Evolutionary conservation across 371 early-diverging fungal species (phyloP).

Genomic region (Dipsacomyces acuminosporus): DNA sequence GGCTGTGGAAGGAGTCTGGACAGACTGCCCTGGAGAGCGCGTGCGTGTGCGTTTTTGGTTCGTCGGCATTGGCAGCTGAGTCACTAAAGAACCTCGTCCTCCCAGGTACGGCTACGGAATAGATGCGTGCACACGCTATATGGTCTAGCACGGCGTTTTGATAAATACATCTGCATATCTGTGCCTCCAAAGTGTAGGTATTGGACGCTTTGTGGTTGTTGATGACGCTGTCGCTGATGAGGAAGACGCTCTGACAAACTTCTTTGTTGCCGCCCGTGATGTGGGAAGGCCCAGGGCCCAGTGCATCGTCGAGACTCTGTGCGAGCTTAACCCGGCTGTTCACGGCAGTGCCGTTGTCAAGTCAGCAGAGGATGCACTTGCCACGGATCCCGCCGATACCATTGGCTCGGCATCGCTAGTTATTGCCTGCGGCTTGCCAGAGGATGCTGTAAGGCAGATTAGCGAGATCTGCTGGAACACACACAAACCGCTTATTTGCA

Average conservation of each 20-base stretch:
- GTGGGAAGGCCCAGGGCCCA: conserved; percentile 66
- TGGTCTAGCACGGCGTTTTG: too few species aligned
- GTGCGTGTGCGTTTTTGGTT: conserved; percentile 77
- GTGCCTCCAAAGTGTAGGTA: too few species aligned
- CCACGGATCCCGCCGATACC: conserved; percentile 7
- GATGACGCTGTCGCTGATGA: conserved; percentile 63
- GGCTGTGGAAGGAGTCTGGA: conserved; percentile 90
- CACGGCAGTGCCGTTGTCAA: conserved; percentile 47
- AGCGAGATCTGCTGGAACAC: conserved; percentile 57
- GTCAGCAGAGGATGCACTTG: conserved; percentile 36
- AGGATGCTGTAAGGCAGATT: conserved; percentile 53
- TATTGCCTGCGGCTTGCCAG: conserved; percentile 62
- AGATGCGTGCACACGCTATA: not conserved
- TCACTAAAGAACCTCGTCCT: conserved; percentile 89
- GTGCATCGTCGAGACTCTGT: conserved; percentile 58
- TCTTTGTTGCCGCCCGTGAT: conserved; percentile 69
- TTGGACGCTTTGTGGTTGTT: conserved; percentile 79
- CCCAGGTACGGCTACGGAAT: conserved; percentile 64
- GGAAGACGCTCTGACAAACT: conserved; percentile 77
- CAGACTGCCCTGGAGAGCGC: conserved; percentile 82
- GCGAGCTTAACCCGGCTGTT: conserved; percentile 86
- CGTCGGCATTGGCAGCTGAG: conserved; percentile 80
- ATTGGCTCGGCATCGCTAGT: conserved; percentile 52
- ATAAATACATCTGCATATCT: too few species aligned
- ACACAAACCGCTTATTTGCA: conserved; percentile 63